A percentile compares a stretch with the other conserved stretches of the same genome.
phyloP scores from a whole-genome alignment of 768 basidiomycete species.

The Hypholoma sublateritium region DNA sequence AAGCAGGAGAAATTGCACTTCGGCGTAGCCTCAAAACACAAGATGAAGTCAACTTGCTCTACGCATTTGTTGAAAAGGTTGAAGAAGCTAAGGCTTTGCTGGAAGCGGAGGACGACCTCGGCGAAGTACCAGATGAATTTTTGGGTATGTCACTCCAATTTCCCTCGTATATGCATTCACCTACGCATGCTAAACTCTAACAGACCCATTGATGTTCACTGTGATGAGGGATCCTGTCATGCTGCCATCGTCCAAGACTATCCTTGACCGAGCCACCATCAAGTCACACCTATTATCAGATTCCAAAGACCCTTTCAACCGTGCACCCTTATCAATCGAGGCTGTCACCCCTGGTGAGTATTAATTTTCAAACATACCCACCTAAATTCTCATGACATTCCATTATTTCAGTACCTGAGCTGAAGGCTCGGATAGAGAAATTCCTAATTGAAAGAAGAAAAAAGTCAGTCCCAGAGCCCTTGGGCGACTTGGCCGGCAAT shows the following conservation, averaged over 20 bases:
- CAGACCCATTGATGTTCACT: conserved; percentile 88
- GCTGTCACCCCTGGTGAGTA: conserved; percentile 75
- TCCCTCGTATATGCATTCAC: background rate
- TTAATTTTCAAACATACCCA: background rate
- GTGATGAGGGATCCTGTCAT: conserved; percentile 96
- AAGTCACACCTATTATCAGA: conserved; percentile 93
- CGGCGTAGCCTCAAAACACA: conserved; percentile 69
- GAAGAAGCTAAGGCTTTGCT: conserved; percentile 80
- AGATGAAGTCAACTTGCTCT: conserved; percentile 69
- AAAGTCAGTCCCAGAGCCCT: conserved; percentile 20
- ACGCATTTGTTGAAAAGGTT: conserved; percentile 74
- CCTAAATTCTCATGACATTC: background rate
- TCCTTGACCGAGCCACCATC: conserved; percentile 90
- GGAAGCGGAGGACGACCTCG: conserved; percentile 88
- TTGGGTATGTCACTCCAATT: conserved; percentile 54
- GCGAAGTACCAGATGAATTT: conserved; percentile 95
- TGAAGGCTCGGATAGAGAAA: conserved; percentile 73
- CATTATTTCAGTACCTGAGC: conserved; percentile 52
- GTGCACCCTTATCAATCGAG: conserved; percentile 74
- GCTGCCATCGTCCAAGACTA: conserved; percentile 76
- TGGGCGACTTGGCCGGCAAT: conserved; percentile 10
- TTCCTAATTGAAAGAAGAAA: conserved; percentile 62
- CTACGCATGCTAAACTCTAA: conserved; percentile 9
- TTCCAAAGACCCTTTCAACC: conserved; percentile 93
- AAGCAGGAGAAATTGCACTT: conserved; percentile 66